Evolutionary conservation across 495 filamentous ascomycete genomes (phyloP), one percentile per base, ranked within the genome.

Genomic region (Cudoniella acicularis): DNA sequence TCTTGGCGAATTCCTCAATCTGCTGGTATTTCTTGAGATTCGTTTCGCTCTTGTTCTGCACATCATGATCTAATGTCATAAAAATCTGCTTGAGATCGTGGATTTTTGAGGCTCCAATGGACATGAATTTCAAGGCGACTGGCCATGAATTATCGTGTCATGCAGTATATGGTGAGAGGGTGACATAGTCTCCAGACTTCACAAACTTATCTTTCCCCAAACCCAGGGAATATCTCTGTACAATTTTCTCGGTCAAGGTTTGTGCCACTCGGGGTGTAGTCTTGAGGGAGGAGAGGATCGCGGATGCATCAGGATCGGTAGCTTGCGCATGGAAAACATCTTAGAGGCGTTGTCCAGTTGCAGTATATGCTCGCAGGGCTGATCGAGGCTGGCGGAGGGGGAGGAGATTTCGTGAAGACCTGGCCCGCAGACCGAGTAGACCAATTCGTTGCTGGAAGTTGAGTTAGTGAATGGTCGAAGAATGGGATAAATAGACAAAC

Each of bases 101-200:
- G 42, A 72, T 62, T 48, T 68, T 62, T 18, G 57, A 54, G 24
- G 69, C 69, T 22, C 68, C 68, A 23, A 69, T 70, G 0, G 63
- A 65, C 66, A 66, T 67, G 54, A 72, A 72, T 72, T 98, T 96
- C 47, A 80, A 67, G 0, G 88, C 87, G 0, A 95, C 87, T 1
- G 92, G 90, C 87, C 86, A 95, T 0, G 85, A 85, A 73, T 98
- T 97, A 71, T 98, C 94, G 73, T 98, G 91, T 92, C 86, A 96
- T 94, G 75, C 87, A 88, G 22, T 79, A 57, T 89, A 79, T 3
- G 90, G 90, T 17, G 79, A 73, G 25, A 96, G 79, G 0, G 84
- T 90, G 49, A 97, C 84, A 78, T 92, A 96, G 78, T 95, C 91
- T 57, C 91, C 91, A 8, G 82, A 75, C 58, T 76, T 77, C 57